These are phyloP conservation scores for Phaeoacremonium minimum DNA, from an alignment of 2,329 filamentous ascomycete genomes.

Conservation along the genomic window DNA sequence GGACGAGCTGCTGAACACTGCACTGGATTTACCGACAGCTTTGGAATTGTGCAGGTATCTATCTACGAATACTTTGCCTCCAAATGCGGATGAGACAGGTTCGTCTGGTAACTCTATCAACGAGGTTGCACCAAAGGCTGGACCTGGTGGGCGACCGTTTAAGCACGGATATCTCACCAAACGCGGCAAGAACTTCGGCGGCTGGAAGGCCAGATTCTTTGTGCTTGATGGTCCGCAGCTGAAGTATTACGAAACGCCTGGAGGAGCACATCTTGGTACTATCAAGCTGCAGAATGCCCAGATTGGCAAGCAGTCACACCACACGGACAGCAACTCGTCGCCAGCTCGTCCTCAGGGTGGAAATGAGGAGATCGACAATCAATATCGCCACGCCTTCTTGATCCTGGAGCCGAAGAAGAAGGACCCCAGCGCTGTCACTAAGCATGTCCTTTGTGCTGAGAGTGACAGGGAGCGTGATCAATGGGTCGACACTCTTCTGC, in stretches of 20 bases:
- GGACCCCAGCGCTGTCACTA: slow-evolving; percentile 80
- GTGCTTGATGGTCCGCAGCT: slow-evolving; percentile 58
- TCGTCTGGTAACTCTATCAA: slow-evolving; percentile 15
- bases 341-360: slow-evolving; percentile 44
- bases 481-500: slow-evolving; percentile 87
- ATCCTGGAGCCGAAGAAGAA: slow-evolving; percentile 96
- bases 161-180: slow-evolving; percentile 94
- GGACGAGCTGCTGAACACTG: slow-evolving; percentile 77
- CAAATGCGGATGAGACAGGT: slow-evolving; percentile 54
- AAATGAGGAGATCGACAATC: slow-evolving; percentile 79
- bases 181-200: slow-evolving; percentile 95
- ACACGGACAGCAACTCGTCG: slow-evolving; percentile 51
- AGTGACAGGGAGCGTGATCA: slow-evolving; percentile 87
- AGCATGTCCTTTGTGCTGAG: slow-evolving; percentile 93
- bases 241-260: slow-evolving; percentile 88
- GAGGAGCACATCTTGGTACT: slow-evolving; percentile 84
- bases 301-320: slow-evolving; percentile 85
- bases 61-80: slow-evolving; percentile 61
- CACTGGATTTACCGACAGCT: slow-evolving; percentile 72
- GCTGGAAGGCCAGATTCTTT: slow-evolving; percentile 84
- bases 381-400: slow-evolving; percentile 94
- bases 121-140: slow-evolving; percentile 31
- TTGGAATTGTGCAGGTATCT: slow-evolving; percentile 84
- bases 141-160: slow-evolving; percentile 61
- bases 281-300: slow-evolving; percentile 90